Percentiles rank a stretch among this genome's conserved stretches.
phyloP scores from a whole-genome alignment of 148 eudicot species.

The Mesembryanthemum crystallinum region DNA sequence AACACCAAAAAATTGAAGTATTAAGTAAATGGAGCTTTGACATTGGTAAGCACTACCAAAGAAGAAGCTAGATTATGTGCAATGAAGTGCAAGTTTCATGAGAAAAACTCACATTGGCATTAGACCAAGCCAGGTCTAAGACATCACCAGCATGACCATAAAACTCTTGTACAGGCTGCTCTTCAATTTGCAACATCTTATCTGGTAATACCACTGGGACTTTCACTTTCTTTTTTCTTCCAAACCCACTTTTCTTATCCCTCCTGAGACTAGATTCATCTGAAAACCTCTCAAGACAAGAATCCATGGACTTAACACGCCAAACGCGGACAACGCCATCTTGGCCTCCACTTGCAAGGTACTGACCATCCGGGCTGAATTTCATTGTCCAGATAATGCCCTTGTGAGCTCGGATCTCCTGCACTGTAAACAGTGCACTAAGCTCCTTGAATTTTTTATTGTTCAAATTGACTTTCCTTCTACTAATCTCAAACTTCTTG shows the following conservation, averaged over 20 bases:
- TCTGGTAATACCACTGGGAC: slow-evolving; percentile 53
- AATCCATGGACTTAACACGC: slow-evolving; percentile 38
- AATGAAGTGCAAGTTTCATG: not conserved
- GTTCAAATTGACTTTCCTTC: slow-evolving; percentile 40
- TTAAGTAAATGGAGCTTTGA: not conserved
- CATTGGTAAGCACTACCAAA: not conserved
- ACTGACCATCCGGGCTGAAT: slow-evolving; percentile 82
- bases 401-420: slow-evolving; percentile 65
- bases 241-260: slow-evolving; percentile 14
- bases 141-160: slow-evolving; percentile 62
- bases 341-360: slow-evolving; percentile 77
- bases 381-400: slow-evolving; percentile 76
- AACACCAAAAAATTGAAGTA: slow-evolving; percentile 12
- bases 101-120: slow-evolving; percentile 54
- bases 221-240: slow-evolving; percentile 29
- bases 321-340: slow-evolving; percentile 81
- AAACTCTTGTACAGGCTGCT: slow-evolving; percentile 59
- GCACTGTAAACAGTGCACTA: slow-evolving; percentile 49
- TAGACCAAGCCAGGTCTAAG: slow-evolving; percentile 83
- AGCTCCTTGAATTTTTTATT: slow-evolving; percentile 54
- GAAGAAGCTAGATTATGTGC: not conserved
- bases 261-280: not conserved
- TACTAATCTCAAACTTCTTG: slow-evolving; percentile 18
- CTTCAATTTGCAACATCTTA: slow-evolving; percentile 55
- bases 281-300: slow-evolving; percentile 19